Evolutionary conservation across 164 flowering plant species (phyloP), one percentile per base, ranked within the genome.

Genomic region (Vitis cinerea): DNA sequence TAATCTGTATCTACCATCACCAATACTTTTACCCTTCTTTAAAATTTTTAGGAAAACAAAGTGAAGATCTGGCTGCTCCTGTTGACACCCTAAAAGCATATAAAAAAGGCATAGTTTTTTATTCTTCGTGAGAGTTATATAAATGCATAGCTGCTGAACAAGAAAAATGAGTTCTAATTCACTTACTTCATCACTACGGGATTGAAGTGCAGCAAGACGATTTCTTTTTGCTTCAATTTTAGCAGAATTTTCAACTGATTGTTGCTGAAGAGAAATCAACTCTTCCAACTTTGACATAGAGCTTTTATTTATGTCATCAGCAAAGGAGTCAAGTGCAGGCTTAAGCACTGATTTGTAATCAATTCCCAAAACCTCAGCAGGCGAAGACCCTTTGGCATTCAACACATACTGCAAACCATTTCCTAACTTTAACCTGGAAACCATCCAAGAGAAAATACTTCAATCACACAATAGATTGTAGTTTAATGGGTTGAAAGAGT

Each of bases 341-440:
- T 85, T 88, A 8, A 93, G 67, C 56, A 74, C 82, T 57, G 83
- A 68, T 74, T 93, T 96, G 77, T 90, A 90, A 74, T 90, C 92
- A 64, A 86, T 59, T 30, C 96, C 99, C 83, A 89, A 72, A 2
- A 94, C 83, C 64, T 87, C 94, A 67, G 79, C 76, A 53, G 88
- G 80, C 19, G 97, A 77, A 14, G 88, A 77, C 23, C 91, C 99
- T 37, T 85, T 80, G 14, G 83, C 62, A 81, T 88, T 88, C 78
- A 89, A 56, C 63, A 53, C 52, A 80, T 86, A 92, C 61, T 89
- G 89, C 62, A 84, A 79, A 51, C 77, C 87, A 75, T 70, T 77
- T 64, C 87, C 86, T 76, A 92, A 83, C 81, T 94, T 94, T 54
- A 94, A 82, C 86, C 98, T 93, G 67, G 48, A 17, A 72, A 71